phyloP scores from a whole-genome alignment of 1,139 yeast species.

The Suhomyces panamericanus region DNA sequence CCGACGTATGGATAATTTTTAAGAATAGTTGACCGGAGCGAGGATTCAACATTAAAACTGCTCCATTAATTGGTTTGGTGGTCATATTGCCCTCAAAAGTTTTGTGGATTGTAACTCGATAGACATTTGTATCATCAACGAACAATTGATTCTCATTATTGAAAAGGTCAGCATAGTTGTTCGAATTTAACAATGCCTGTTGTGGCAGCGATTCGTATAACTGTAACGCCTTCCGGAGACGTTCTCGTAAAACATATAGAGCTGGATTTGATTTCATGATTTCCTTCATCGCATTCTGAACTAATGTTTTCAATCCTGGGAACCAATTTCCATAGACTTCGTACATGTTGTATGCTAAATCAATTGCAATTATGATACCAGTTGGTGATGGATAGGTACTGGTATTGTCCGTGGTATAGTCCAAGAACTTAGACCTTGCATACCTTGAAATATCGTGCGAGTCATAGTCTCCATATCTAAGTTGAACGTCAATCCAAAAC shows the following conservation, averaged over 20 bases:
- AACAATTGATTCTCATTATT: slow-evolving; percentile 80
- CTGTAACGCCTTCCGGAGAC: slow-evolving; percentile 91
- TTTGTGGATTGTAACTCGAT: slow-evolving; percentile 88
- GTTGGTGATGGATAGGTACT: slow-evolving; percentile 92
- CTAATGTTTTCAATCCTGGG: slow-evolving; percentile 85
- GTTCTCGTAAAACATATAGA: slow-evolving; percentile 82
- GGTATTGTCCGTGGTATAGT: slow-evolving; percentile 84
- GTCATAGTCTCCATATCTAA: slow-evolving; percentile 96
- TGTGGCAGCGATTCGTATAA: slow-evolving; percentile 92
- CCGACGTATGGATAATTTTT: slow-evolving; percentile 89
- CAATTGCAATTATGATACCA: slow-evolving; percentile 88
- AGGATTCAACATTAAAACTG: slow-evolving; percentile 86
- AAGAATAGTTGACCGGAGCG: slow-evolving; percentile 84
- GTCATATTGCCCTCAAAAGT: slow-evolving; percentile 93
- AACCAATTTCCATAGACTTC: slow-evolving; percentile 98
- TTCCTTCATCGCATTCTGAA: slow-evolving; percentile 90
- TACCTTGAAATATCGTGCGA: slow-evolving; percentile 95
- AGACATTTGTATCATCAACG: slow-evolving; percentile 91
- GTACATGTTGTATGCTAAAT: slow-evolving; percentile 92
- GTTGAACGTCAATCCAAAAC: slow-evolving; percentile 94
- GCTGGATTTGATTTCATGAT: slow-evolving; percentile 97
- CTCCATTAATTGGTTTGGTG: slow-evolving; percentile 92
- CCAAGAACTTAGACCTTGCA: slow-evolving; percentile 88
- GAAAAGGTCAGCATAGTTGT: slow-evolving; percentile 87
- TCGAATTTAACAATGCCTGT: slow-evolving; percentile 86